These are phyloP conservation scores for Beauveria varroae DNA, from an alignment of 2,329 filamentous ascomycete species.

Conservation along the genomic window DNA sequence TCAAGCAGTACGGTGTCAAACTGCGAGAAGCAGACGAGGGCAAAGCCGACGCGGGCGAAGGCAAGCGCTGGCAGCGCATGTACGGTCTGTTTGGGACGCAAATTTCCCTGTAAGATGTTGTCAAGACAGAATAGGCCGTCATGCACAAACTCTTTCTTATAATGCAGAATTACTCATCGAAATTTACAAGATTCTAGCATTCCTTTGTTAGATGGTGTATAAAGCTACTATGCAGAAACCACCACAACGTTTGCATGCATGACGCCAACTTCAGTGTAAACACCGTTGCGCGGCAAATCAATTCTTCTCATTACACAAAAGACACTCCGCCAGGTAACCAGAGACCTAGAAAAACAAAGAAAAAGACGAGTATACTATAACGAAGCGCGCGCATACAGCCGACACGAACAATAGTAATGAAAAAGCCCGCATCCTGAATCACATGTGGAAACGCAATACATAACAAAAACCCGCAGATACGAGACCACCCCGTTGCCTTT, in stretches of 20 bases:
- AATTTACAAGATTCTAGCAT: not conserved
- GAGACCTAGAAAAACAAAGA: not conserved
- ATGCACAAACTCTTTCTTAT: not conserved
- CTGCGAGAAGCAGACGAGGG: slow-evolving; percentile 30
- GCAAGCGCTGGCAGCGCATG: slow-evolving; percentile 50
- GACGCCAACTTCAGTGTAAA: not conserved
- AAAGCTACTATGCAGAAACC: not conserved
- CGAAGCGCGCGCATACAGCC: not conserved
- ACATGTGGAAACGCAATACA: not conserved
- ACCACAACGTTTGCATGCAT: not conserved
- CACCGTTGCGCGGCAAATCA: not conserved
- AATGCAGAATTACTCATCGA: not conserved
- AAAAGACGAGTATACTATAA: not conserved
- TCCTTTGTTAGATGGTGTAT: no score
- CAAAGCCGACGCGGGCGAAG: slow-evolving; percentile 38
- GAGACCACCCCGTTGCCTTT: not conserved
- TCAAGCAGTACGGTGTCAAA: slow-evolving; percentile 61
- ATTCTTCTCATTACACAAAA: not conserved
- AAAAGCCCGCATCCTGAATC: not conserved
- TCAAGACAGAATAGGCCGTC: not conserved
- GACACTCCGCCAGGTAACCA: not conserved
- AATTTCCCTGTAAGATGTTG: not conserved
- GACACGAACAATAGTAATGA: not conserved
- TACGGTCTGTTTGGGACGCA: slow-evolving; percentile 52
- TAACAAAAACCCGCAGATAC: no score